Conservation (phyloP, 805 yeast genomes). For the Osmozyma mogii region DNA sequence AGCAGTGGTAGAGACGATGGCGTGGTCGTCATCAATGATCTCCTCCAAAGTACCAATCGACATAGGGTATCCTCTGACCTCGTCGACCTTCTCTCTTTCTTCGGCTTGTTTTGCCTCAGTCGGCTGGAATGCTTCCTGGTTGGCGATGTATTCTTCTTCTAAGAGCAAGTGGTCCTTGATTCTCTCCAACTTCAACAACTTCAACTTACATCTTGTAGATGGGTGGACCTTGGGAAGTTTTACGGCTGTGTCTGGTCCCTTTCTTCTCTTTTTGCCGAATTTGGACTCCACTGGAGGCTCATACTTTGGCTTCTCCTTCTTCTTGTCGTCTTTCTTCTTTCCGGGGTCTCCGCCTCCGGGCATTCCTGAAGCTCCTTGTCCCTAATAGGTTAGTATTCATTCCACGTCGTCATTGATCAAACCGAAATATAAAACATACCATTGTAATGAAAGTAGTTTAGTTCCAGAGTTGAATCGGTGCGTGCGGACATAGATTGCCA, state of each 20-base stretch:
- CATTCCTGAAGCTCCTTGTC: slow-evolving; percentile 51
- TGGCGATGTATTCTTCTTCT: slow-evolving; percentile 93
- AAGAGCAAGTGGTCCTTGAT: slow-evolving; percentile 91
- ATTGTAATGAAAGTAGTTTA: too few species aligned
- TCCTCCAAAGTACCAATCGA: slow-evolving; percentile 95
- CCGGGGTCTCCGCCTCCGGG: slow-evolving; percentile 40
- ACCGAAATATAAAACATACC: too few species aligned
- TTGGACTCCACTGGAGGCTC: slow-evolving; percentile 97
- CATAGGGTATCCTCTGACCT: slow-evolving; percentile 93
- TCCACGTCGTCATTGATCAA: background rate
- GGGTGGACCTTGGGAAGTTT: slow-evolving; percentile 87
- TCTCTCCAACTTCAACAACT: slow-evolving; percentile 85
- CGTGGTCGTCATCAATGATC: slow-evolving; percentile 97
- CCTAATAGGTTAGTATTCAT: slow-evolving; percentile 21
- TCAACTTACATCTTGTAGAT: slow-evolving; percentile 87
- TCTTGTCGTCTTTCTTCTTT: slow-evolving; percentile 48
- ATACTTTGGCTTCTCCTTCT: slow-evolving; percentile 88
- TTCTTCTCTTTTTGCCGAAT: slow-evolving; percentile 87
- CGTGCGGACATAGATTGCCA: too few species aligned
- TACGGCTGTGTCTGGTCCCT: slow-evolving; percentile 80
- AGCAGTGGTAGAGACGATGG: slow-evolving; percentile 90
- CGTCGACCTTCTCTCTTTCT: slow-evolving; percentile 91
- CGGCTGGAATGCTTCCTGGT: slow-evolving; percentile 91
- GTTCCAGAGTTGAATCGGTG: too few species aligned
- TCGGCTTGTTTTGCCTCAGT: slow-evolving; percentile 95